Base-by-base conservation (phyloP, 495 filamentous ascomycete genomes). In the Xylaria intraflava region DNA sequence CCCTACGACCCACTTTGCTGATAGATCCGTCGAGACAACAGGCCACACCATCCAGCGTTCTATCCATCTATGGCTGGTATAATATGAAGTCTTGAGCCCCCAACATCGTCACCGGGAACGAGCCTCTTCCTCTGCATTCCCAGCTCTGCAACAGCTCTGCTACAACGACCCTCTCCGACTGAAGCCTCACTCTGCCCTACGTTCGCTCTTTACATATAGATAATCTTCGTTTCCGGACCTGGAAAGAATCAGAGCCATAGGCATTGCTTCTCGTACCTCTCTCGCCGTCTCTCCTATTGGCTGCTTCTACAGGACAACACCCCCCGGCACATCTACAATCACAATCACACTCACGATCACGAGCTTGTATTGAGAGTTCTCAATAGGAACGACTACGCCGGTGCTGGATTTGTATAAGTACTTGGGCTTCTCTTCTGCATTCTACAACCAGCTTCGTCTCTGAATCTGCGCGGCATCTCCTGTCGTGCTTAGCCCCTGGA, bases 41-140 rank as follows among this genome's bases (percentile, higher is more conserved):
- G 51, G 49, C 49, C 29, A 44, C 41, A 40, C 29, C 53, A 58
- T 36, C 53, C 40, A 22, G 39, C 49, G 26, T 22, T 36, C 53
- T 50, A 35, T 39, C 46, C 44, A 31, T 29, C 39, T 46, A 45
- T 44, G 47, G 52, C 49, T 55, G 49, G 42, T 57, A 57, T 53
- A 58, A 54, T 61, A 64, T 61, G 55, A 51, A 60, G 56, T 41
- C 63, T 55, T n/a, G 52, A 64, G 57, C 56, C 64, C 64, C 64
- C 64, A 59, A 58, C 33, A 58, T 51, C 56, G 56, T 64, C 56
- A 59, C 12, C 64, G 45, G n/a, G n/a, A 14, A 50, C 22, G 33
- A 35, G 41, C 50, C 41, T 55, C 38, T 60, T 53, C 56, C 57
- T 64, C 51, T 56, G 57, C 53, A 59, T 38, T n/a, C 35, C n/a